Percentiles rank a stretch among this genome's conserved stretches.
These are phyloP conservation scores for Ceratobasidium sp. DNA, from an alignment of 1,284 basidiomycete genomes.

Conservation along the genomic window DNA sequence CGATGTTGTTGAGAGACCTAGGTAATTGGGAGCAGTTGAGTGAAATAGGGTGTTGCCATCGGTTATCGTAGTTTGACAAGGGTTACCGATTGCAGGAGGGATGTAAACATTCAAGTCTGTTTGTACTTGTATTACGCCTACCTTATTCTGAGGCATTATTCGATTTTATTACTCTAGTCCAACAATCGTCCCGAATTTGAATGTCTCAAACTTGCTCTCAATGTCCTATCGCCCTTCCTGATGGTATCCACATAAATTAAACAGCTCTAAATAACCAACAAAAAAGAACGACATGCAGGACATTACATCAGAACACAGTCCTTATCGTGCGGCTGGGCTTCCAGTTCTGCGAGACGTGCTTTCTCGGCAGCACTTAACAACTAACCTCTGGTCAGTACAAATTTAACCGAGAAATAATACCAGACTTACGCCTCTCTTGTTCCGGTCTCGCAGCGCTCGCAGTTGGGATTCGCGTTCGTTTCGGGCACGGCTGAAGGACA, in stretches of 20 bases:
- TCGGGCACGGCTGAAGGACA: slow-evolving; percentile 71
- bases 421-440: slow-evolving; percentile 73
- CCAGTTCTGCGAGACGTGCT: slow-evolving; percentile 67
- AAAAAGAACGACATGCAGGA: background rate
- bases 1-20: too few species aligned
- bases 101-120: background rate
- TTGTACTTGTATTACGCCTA: background rate
- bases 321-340: slow-evolving; percentile 61
- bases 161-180: background rate
- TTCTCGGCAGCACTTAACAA: slow-evolving; percentile 69
- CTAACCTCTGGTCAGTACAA: slow-evolving; percentile 50
- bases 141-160: background rate
- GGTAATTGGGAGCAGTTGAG: too few species aligned
- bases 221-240: background rate
- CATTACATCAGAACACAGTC: slow-evolving; percentile 73
- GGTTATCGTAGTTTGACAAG: slow-evolving; percentile 21
- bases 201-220: too few species aligned
- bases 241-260: slow-evolving; percentile 23
- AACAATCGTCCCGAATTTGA: too few species aligned
- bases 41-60: slow-evolving; percentile 20
- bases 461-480: slow-evolving; percentile 76
- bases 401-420: background rate
- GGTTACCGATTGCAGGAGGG: slow-evolving; percentile 8
- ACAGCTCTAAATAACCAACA: background rate
- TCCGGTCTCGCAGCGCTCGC: slow-evolving; percentile 76